Conservation (phyloP, 2,329 filamentous ascomycete species). For the Penicillium sp. region DNA sequence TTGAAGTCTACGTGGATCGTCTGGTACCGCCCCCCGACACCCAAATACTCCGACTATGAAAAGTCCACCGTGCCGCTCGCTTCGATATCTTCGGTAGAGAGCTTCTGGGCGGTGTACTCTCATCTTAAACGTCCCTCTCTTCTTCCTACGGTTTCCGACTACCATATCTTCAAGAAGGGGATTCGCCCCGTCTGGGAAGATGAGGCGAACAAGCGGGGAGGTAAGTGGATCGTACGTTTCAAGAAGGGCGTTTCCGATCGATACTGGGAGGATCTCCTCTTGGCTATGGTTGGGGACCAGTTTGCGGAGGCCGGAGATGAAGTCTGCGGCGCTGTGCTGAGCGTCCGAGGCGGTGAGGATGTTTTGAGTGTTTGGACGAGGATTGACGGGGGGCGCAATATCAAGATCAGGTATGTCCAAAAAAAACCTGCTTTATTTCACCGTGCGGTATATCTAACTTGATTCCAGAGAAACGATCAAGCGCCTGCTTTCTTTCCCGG, state of each 20-base stretch:
- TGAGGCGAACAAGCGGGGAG: constrained; percentile 90
- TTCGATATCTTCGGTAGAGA: constrained; percentile 76
- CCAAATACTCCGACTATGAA: constrained; percentile 97
- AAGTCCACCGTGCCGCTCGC: constrained; percentile 90
- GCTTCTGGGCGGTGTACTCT: constrained; percentile 85
- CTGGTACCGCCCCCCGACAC: constrained; percentile 95
- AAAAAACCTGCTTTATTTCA: constrained; percentile 6
- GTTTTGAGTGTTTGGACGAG: constrained; percentile 98
- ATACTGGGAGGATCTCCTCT: constrained; percentile 92
- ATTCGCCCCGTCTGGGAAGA: constrained; percentile 98
- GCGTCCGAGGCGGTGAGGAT: constrained; percentile 91
- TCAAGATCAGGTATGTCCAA: constrained; percentile 81
- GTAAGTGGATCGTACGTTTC: constrained; percentile 94
- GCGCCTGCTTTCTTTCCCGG: constrained; percentile 78
- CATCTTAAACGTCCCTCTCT: constrained; percentile 87
- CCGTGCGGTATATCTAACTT: constrained; percentile 19
- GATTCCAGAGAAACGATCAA: constrained; percentile 81
- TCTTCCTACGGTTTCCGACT: constrained; percentile 90
- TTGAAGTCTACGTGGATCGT: constrained; percentile 91
- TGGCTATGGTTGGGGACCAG: constrained; percentile 90
- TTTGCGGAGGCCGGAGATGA: constrained; percentile 91
- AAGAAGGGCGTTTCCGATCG: constrained; percentile 97
- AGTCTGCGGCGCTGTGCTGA: constrained; percentile 91
- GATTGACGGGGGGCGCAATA: constrained; percentile 86
- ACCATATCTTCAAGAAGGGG: constrained; percentile 95